Evolutionary conservation across 148 eudicot species (phyloP).

Genomic region (Salicornia ramosissima): DNA sequence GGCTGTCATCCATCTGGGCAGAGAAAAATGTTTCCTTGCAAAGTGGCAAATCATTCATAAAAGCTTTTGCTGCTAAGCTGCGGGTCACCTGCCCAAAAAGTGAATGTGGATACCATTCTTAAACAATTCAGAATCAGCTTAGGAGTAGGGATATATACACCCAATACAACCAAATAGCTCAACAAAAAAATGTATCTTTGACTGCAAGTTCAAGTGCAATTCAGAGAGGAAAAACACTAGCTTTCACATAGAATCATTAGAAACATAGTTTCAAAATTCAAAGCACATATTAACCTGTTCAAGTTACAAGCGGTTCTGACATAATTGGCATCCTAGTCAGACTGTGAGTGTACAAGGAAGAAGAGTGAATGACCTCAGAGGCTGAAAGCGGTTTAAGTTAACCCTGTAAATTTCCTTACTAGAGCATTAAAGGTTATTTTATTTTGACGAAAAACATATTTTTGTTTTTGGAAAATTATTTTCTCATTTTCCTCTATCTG

Average conservation of each 20-base stretch:
- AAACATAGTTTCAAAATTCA: background rate
- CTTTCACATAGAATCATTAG: background rate
- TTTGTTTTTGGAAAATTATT: no score
- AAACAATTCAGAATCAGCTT: background rate
- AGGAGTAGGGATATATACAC: background rate
- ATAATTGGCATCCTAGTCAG: background rate
- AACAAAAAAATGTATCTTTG: background rate
- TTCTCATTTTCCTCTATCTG: no score
- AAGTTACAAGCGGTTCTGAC: background rate
- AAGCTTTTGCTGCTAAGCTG: conserved; percentile 96
- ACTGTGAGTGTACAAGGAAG: background rate
- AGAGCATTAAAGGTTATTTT: background rate
- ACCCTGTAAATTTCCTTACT: background rate
- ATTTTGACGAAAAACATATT: no score
- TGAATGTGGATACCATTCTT: background rate
- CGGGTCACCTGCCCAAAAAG: conserved; percentile 61
- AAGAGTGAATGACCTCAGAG: background rate
- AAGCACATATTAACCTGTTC: background rate
- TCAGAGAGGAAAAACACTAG: background rate
- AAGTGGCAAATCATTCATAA: conserved; percentile 74
- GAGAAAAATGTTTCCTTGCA: conserved; percentile 96
- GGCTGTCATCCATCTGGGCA: conserved; percentile 57
- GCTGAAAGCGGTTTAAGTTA: background rate
- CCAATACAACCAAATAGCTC: background rate
- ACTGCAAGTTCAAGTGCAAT: background rate